Evolutionary conservation across 2,329 filamentous ascomycete species (phyloP), one percentile per base, ranked within the genome.

Genomic region (Nemania serpens): DNA sequence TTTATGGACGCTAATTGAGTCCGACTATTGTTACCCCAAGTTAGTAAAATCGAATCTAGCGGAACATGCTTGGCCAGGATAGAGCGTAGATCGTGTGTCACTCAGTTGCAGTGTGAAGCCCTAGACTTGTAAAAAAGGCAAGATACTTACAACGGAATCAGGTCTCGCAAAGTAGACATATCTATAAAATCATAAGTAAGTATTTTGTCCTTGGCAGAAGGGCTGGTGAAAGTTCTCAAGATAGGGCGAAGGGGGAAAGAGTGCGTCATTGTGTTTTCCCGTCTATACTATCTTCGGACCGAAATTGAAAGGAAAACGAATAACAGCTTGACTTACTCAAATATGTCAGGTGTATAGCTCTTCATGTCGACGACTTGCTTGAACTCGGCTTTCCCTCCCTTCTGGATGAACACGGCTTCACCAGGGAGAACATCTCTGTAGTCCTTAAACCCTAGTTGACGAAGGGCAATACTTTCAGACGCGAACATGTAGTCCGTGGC

Each of bases 401-500:
- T 92, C 68, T 87, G 83, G 61, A 92, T 88, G 71, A 93, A 90
- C 48, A 93, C 90, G 0, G 90, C 90, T 75, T 93, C 84, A 36
- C 90, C 90, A 0, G 89, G 90, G 50, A 86, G 77, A 63, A 93
- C 88, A 69, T 93, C 89, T 45, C 83, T 77, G 66, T 91, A 85
- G 64, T 89, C 82, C 51, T 77, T 79, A 76, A 91, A 93, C 6
- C 89, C 89, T 53, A 91, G 84, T 72, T 92, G 88, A 58, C 85
- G 82, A 41, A 92, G 77, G 17, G 89, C 91, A 53, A 93, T 88
- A 10, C 88, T 91, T 75, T 93, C 90, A 1, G 89, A 92, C 0
- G 90, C 89, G 83, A 93, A 87, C 88, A 93, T 91, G 76, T 91
- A 92, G 74, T 92, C 90, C 68, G 76, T 86, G 2, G 85, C 84